These are phyloP conservation scores for Apiospora aurea DNA, from an alignment of 2,329 filamentous ascomycete genomes.

Conservation along the genomic window DNA sequence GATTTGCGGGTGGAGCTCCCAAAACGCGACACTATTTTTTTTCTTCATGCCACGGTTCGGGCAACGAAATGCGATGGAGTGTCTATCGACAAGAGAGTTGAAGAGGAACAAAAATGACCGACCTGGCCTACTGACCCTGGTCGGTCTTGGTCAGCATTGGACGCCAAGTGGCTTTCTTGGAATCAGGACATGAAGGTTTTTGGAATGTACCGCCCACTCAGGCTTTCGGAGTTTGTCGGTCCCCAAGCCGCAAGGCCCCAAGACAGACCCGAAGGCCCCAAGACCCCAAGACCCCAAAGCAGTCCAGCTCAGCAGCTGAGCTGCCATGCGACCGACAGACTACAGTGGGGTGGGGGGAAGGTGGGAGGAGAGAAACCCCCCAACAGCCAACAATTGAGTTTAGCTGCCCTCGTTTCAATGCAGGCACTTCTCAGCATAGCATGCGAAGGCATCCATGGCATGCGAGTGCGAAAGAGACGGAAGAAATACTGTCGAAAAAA, in stretches of 20 bases:
- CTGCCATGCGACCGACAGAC: conserved; percentile 2
- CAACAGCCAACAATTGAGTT: conserved; percentile 31
- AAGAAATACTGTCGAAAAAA: background rate
- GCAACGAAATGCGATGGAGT: background rate
- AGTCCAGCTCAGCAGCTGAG: background rate
- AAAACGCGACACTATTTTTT: conserved; percentile 19
- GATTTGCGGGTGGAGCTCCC: conserved; percentile 46
- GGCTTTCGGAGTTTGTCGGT: conserved; percentile 7
- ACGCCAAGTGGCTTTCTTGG: background rate
- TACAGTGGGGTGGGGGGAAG: conserved; percentile 9
- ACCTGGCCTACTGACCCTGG: background rate
- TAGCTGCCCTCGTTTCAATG: background rate
- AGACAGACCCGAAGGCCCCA: background rate
- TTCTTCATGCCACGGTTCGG: background rate
- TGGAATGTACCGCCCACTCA: background rate
- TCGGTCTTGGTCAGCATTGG: background rate
- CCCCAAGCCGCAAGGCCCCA: background rate
- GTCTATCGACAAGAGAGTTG: background rate
- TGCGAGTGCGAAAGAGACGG: background rate
- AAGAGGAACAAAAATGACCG: background rate
- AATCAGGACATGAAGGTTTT: background rate
- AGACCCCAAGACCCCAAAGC: background rate
- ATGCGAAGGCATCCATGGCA: background rate
- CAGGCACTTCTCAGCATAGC: background rate
- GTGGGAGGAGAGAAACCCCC: conserved; percentile 23